Base-by-base conservation (phyloP, 2,329 filamentous ascomycete species). In the Xylariaceae sp. region DNA sequence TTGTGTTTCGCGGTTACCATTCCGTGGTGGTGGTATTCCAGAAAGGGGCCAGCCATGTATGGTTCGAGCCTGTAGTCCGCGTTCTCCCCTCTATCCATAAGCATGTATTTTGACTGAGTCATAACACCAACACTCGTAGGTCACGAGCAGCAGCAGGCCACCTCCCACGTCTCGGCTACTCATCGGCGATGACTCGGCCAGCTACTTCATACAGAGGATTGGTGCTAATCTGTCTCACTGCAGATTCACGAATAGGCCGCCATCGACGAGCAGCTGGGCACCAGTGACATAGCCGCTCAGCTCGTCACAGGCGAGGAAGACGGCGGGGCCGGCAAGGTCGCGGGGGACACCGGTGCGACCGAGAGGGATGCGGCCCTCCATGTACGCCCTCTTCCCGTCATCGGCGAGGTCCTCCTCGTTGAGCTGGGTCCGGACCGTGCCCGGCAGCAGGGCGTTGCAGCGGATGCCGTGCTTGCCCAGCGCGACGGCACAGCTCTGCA, bases 161-260 rank as follows among this genome's bases (percentile, higher is more conserved):
- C n/a, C n/a, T n/a, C n/a, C n/a, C n/a, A n/a, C n/a, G n/a, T n/a
- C n/a, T n/a, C n/a, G n/a, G n/a, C n/a, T n/a, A n/a, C n/a, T n/a
- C n/a, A n/a, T n/a, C n/a, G n/a, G n/a, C n/a, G n/a, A n/a, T n/a
- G n/a, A n/a, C n/a, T n/a, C n/a, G n/a, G n/a, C n/a, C n/a, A 32
- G n/a, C 6, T 3, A 44, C 26, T 10, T 33, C n/a, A 27, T 27
- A 15, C 16, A 30, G 16, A 8, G 29, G 6, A 18, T 35, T 11
- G 21, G 7, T 24, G 21, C 21, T 11, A 13, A 11, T 35, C 20
- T 8, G 20, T 10, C 21, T 63, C 54, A 93, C 72, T 94, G 91
- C 64, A 96, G 75, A 72, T 96, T 96, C 13, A 96, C 92, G 78
- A 94, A 96, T 57, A 93, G 71, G 0, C 92, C 92, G 9, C 92